Base-by-base conservation (phyloP, 176 grass and related monocot genomes). In the Lolium perenne region DNA sequence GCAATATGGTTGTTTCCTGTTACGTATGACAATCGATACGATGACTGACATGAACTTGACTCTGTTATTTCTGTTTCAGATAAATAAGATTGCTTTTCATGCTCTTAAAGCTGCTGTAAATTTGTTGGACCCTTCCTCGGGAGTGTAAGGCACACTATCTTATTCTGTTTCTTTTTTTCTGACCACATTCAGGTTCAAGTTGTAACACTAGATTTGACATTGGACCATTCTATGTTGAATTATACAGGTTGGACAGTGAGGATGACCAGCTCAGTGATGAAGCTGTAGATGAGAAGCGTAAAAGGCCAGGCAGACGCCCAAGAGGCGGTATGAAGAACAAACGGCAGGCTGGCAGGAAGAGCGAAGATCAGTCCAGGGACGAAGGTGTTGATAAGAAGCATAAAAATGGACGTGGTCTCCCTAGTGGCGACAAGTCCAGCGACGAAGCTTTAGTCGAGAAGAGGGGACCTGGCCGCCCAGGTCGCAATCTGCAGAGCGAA, bases 31-130 rank as follows among this genome's bases (percentile, higher is more conserved):
- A 64, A 61, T 29, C 23, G 1, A 50, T 54, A 18, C 20, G 2
- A 50, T 62, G 53, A 9, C 53, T 63, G 57, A 83, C n/a, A 32
- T 78, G 41, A 60, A 35, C 29, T 32, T 0, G 11, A 49, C 80
- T 87, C 6, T 76, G 51, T 12, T 26, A 63, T 76, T 7, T 62
- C 21, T 3, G 0, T 82, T 68, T n/a, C 90, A 94, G 92, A 80
- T 94, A 11, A 92, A 92, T 85, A 97, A 97, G 82, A 94, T 97
- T 81, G 90, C 84, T 84, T 22, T 97, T 25, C 53, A 92, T 92
- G 88, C 95, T 54, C 46, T 94, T 47, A 71, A 71, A 0, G 83
- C 87, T 74, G 92, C 61, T 8, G n/a, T 92, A 38, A 78, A 86
- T 29, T 85, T 81, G 2, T 86, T 94, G 84, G 78, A 86, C 46